Evolutionary conservation across 129 eudicot species (phyloP), one percentile per base, ranked within the genome.

Genomic region (Centaurea solstitialis): DNA sequence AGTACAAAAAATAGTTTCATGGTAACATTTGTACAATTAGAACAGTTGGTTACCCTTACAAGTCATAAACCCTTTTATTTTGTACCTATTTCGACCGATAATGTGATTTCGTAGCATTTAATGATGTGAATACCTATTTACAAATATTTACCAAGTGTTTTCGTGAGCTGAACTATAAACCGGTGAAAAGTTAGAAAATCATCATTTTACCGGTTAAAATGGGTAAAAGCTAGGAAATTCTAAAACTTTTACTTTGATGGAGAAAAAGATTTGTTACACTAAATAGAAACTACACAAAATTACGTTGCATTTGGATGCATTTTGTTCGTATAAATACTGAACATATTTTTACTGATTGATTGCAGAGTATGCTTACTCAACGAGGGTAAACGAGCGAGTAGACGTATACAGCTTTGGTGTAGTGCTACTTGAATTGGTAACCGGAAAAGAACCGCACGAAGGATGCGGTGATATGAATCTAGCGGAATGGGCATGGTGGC

Each of bases 361-460:
- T 86, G 79, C 91, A 94, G 97, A 94, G 73, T 94, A 94, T 74
- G 97, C 92, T 38, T 86, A 87, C 43, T 87, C 97, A 30, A 85
- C 90, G 11, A 94, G 64, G 22, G 89, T 94, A 84, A 87, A 88
- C 17, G 98, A 90, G 43, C 89, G 90, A 65, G 88, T 87, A 2
- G 98, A 94, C 6, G 90, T 92, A 7, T 94, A 88, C 41, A 94
- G 97, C 87, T 94, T 91, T 12, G 98, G 97, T 9, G 98, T 94
- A 15, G 98, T 94, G 68, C 85, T 94, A 18, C 85, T 94, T 38
- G 98, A 94, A 38, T 87, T 94, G 15, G 89, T 90, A 79, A 94
- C 98, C 0, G 97, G 98, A 43, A 88, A 87, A 87, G 89, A 94
- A 75, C 92, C 98, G 39, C 86, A 86, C 9, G 80, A 71, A 23